These are phyloP conservation scores for Hypericum androsaemum DNA, from an alignment of 345 rosid genomes.

Conservation along the genomic window DNA sequence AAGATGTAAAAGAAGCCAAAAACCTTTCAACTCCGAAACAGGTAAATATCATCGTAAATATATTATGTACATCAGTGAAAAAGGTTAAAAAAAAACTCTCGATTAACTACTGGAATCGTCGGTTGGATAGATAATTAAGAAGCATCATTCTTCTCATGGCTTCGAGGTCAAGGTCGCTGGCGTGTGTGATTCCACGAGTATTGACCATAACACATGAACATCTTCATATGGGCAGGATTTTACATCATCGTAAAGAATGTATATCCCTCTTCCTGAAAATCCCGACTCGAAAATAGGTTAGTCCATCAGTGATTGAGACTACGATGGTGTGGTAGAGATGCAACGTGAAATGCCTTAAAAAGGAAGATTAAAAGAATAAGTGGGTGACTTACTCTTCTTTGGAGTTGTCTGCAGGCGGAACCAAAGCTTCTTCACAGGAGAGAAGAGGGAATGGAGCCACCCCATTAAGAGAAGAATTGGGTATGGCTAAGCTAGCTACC, in stretches of 20 bases:
- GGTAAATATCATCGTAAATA: constrained; percentile 24
- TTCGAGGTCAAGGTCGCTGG: constrained; percentile 33
- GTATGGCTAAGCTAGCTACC: constrained; percentile 9
- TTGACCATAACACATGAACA: constrained; percentile 86
- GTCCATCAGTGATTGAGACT: background rate
- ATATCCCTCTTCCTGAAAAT: constrained; percentile 65
- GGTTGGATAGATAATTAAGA: too few species aligned
- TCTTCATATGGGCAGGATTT: constrained; percentile 85
- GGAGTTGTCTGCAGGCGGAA: constrained; percentile 57
- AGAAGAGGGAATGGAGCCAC: constrained; percentile 83
- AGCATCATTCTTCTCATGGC: constrained; percentile 15
- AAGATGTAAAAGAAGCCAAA: constrained; percentile 5
- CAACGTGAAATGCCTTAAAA: background rate
- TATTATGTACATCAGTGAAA: constrained; percentile 22
- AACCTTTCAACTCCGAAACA: background rate
- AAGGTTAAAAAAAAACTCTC: background rate
- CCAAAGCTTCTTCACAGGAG: constrained; percentile 93
- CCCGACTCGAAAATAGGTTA: background rate
- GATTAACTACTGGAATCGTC: too few species aligned
- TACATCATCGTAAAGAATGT: constrained; percentile 81
- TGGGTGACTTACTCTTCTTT: constrained; percentile 46
- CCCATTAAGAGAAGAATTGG: constrained; percentile 49
- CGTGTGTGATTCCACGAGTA: constrained; percentile 69
- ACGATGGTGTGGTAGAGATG: background rate
- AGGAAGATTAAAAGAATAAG: background rate